phyloP scores from a whole-genome alignment of 805 yeast genomes.

The Candida mattraensis region DNA sequence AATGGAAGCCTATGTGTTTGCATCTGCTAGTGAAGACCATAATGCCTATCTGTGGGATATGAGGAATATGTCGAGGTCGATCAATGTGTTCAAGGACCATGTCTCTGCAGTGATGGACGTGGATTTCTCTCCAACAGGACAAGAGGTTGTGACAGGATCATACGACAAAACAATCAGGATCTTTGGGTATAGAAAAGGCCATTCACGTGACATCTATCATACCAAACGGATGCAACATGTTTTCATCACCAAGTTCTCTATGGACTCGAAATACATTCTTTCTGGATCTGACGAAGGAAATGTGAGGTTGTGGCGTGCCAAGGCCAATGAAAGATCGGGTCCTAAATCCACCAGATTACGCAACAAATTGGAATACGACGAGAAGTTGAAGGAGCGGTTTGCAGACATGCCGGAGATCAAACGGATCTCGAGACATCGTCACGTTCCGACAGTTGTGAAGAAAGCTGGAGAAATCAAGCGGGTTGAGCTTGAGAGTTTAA shows the following conservation, averaged over 20 bases:
- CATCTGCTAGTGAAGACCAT: conserved; percentile 91
- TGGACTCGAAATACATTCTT: conserved; percentile 84
- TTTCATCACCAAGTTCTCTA: conserved; percentile 77
- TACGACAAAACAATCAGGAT: conserved; percentile 92
- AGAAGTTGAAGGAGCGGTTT: conserved; percentile 86
- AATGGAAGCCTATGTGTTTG: conserved; percentile 93
- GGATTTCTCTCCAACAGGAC: conserved; percentile 96
- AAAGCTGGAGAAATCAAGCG: conserved; percentile 86
- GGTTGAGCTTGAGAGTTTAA: conserved; percentile 67
- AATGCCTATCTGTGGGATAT: conserved; percentile 94
- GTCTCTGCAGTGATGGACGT: conserved; percentile 94
- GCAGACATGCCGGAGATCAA: conserved; percentile 95
- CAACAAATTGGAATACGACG: conserved; percentile 84
- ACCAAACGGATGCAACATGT: conserved; percentile 98
- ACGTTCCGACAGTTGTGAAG: conserved; percentile 83
- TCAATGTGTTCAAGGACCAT: conserved; percentile 90
- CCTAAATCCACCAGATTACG: conserved; percentile 80
- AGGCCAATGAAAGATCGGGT: conserved; percentile 79
- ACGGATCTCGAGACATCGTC: conserved; percentile 89
- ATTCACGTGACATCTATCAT: conserved; percentile 92
- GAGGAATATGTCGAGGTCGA: conserved; percentile 81
- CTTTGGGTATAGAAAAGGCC: conserved; percentile 70
- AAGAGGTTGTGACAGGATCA: conserved; percentile 91
- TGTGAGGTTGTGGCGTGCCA: conserved; percentile 88
- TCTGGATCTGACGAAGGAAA: conserved; percentile 97